phyloP scores from a whole-genome alignment of 495 filamentous ascomycete genomes.

The Xylaria scruposa region DNA sequence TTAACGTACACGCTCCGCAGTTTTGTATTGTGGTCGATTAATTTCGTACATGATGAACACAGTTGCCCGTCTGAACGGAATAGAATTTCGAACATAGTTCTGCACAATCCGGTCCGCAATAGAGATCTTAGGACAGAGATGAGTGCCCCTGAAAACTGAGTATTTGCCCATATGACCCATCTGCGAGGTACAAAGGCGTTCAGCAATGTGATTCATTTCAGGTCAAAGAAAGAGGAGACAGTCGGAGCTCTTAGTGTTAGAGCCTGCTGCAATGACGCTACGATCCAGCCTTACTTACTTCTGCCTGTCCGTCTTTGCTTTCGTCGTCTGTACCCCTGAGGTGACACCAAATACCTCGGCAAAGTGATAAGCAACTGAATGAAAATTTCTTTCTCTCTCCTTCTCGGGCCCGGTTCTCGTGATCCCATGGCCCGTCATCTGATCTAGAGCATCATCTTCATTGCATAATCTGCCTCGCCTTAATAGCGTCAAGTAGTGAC shows the following conservation, averaged over 20 bases:
- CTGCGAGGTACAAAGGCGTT: neutral
- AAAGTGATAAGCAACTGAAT: neutral
- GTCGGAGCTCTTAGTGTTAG: neutral
- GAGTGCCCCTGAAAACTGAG: neutral
- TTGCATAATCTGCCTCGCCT: neutral
- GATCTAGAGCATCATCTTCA: neutral
- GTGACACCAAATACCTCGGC: neutral
- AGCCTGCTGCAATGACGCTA: neutral
- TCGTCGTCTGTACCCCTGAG: neutral
- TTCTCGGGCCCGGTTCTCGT: neutral
- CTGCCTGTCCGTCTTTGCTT: neutral
- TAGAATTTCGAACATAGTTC: neutral
- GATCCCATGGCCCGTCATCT: neutral
- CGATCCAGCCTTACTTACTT: neutral
- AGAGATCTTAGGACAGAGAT: neutral
- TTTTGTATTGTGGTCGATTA: neutral
- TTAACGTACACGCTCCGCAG: neutral
- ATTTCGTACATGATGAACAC: neutral
- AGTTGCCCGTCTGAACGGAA: neutral
- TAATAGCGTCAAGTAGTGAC: neutral
- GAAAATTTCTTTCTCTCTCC: neutral
- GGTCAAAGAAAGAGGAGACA: too few relatives aligned
- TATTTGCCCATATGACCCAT: neutral
- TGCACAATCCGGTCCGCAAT: neutral
- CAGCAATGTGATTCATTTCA: neutral